Percentiles rank a stretch among this genome's conserved stretches.
Evolutionary conservation across 2,329 filamentous ascomycete genomes (phyloP).

Genomic region (Trichoderma gracile): DNA sequence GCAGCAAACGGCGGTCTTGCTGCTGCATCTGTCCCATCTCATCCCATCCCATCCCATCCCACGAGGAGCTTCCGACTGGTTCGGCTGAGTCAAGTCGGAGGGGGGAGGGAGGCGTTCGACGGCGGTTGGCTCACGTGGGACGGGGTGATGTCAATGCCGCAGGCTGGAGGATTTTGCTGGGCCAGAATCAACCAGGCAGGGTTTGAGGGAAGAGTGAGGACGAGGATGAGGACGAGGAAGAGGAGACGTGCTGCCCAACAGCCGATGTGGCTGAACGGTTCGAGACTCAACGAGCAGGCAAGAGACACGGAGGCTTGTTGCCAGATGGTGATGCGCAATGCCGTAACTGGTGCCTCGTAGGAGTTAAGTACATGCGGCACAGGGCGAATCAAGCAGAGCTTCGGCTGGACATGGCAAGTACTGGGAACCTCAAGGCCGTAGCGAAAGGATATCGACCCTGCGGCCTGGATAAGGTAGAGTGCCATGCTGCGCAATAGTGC

Average conservation of each 20-base stretch:
- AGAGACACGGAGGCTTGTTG: too few relatives aligned
- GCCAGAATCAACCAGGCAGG: background rate
- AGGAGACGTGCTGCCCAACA: background rate
- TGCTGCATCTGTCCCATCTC: background rate
- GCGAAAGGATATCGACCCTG: too few relatives aligned
- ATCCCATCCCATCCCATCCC: background rate
- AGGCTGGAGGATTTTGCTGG: background rate
- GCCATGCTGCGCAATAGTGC: too few relatives aligned
- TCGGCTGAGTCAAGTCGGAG: slow-evolving; percentile 5
- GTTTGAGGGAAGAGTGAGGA: background rate
- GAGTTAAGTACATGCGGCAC: too few relatives aligned
- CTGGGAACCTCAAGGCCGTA: too few relatives aligned
- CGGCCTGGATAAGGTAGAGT: too few relatives aligned
- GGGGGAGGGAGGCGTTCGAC: background rate
- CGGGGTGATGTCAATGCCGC: background rate
- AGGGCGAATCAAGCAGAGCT: too few relatives aligned
- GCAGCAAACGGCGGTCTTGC: background rate
- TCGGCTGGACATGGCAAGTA: too few relatives aligned
- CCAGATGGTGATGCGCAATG: background rate
- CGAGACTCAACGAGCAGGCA: background rate
- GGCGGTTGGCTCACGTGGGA: slow-evolving; percentile 13
- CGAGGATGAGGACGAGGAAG: too few relatives aligned
- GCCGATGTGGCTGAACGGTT: slow-evolving; percentile 1
- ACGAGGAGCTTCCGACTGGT: slow-evolving; percentile 18
- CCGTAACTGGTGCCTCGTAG: background rate